These are phyloP conservation scores for Mycena chlorophos DNA, from an alignment of 768 basidiomycete genomes.

Conservation along the genomic window DNA sequence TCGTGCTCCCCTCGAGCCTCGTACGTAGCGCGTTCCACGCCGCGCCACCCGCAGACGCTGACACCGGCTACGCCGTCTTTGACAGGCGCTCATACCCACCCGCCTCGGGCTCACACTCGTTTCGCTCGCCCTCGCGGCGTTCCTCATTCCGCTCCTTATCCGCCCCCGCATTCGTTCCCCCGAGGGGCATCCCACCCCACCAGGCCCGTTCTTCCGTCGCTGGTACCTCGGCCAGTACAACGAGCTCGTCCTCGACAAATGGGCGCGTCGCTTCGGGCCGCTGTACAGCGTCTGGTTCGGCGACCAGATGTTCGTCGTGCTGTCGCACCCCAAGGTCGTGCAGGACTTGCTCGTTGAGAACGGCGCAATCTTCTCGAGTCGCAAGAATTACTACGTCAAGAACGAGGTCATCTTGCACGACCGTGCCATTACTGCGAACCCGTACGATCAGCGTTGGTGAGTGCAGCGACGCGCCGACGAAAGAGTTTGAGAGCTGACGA, in stretches of 20 bases:
- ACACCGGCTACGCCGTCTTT: no score
- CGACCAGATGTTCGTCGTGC: conserved; percentile 28
- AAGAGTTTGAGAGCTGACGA: no score
- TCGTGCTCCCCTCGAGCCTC: not conserved
- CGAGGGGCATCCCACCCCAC: not conserved
- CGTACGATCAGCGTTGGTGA: conserved; percentile 28
- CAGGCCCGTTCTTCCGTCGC: conserved; percentile 2
- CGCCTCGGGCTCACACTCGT: no score
- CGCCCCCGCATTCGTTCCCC: not conserved
- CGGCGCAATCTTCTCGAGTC: conserved; percentile 28
- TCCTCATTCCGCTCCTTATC: not conserved
- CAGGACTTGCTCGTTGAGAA: conserved; percentile 27
- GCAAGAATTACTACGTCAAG: conserved; percentile 29
- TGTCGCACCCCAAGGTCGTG: conserved; percentile 26
- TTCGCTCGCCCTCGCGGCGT: not conserved
- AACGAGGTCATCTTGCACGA: conserved; percentile 27
- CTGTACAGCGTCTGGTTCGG: conserved; percentile 30
- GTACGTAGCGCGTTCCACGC: no score
- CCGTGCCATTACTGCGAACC: conserved; percentile 26
- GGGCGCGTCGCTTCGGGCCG: conserved; percentile 7
- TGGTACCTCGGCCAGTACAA: not conserved
- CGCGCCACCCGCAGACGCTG: no score
- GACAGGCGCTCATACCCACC: no score
- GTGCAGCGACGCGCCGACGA: not conserved
- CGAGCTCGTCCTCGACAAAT: conserved; percentile 2